Evolutionary conservation across 306 rosid species (phyloP), one percentile per base, ranked within the genome.

Genomic region (Lathyrus aphaca): DNA sequence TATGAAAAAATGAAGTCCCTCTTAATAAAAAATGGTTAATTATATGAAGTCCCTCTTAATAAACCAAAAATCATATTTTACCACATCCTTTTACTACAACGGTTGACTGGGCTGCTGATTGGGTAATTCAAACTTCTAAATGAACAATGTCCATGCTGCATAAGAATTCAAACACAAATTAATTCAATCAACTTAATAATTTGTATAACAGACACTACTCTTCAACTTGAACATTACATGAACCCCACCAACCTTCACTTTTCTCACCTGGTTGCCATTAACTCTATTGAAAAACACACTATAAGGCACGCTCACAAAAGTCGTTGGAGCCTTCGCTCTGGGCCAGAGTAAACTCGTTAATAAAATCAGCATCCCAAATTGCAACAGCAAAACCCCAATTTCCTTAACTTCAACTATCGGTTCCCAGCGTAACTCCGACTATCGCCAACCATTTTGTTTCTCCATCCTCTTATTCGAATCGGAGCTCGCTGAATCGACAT

Each of bases 201-300:
- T n/a, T n/a, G n/a, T n/a, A n/a, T n/a, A n/a, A n/a, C n/a, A n/a
- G n/a, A n/a, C n/a, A n/a, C n/a, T n/a, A 30, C 80, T 66, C 75
- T 93, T 93, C 84, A 93, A 72, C 82, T 90, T 90, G 68, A 93
- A 93, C 96, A 86, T 86, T 1, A 93, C 77, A 72, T 93, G 96
- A 35, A 93, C 89, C 57, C 97, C 98, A 82, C 90, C 98, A 71
- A 93, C 97, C 86, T 90, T 97, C 54, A 90, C 98, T 77, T 90
- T 93, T 66, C 86, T 92, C 38, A 93, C 96, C 68, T 88, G 89
- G 45, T 93, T 82, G 14, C 77, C 16, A 68, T 88, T 93, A 30
- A 93, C 75, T 66, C 84, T 90, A 74, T 88, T 86, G 89, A 93
- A 69, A 58, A 93, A 93, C 13, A 90, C 97, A 46, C 98, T 93